These are phyloP conservation scores for Clitopilus passeckerianus DNA, from an alignment of 768 basidiomycete species.

Conservation along the genomic window DNA sequence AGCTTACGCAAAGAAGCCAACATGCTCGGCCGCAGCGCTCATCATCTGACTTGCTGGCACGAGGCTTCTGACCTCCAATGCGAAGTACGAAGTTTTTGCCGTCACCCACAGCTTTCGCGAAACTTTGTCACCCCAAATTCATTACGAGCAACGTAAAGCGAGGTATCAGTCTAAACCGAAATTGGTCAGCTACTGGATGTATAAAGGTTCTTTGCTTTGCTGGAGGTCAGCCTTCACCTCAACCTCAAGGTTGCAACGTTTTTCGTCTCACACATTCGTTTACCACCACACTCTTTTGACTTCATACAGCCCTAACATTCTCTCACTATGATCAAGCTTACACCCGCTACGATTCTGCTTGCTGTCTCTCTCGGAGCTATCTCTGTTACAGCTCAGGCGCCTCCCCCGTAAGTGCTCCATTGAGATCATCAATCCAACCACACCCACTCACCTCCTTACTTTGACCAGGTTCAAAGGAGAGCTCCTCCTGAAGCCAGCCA, in stretches of 20 bases:
- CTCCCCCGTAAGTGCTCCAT: constrained; percentile 5
- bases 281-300: constrained; percentile 5
- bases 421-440: not conserved
- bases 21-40: no score
- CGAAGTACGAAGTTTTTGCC: not conserved
- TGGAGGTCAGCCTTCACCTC: not conserved
- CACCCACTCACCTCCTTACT: not conserved
- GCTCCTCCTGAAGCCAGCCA: constrained; percentile 35
- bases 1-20: no score
- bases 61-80: not conserved
- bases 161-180: not conserved
- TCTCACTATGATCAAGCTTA: constrained; percentile 6
- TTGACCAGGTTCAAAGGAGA: constrained; percentile 29
- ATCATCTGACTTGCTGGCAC: not conserved
- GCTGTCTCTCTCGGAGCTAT: not conserved
- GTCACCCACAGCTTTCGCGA: not conserved
- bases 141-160: not conserved
- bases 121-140: not conserved
- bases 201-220: not conserved
- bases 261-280: not conserved
- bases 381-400: constrained; percentile 22
- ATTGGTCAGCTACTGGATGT: not conserved
- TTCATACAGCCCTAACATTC: not conserved
- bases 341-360: not conserved
- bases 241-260: not conserved